Base-by-base conservation (phyloP, 352 stramenopile species). In the Thraustochytrium striatum region DNA sequence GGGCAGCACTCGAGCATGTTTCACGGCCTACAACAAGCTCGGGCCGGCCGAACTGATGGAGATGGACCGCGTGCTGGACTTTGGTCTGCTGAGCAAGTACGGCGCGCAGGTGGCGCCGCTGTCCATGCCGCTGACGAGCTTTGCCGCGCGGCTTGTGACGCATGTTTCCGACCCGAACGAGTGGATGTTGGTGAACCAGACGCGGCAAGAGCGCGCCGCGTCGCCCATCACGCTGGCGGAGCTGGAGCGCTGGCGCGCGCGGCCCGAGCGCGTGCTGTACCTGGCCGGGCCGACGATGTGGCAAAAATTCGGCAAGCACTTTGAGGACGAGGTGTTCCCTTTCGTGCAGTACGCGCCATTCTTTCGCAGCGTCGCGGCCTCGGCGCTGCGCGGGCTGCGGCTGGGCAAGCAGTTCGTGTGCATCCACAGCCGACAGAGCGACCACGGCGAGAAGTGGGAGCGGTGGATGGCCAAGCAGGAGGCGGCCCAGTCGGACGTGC, bases 1-100 rank as follows among this genome's bases (percentile, higher is more conserved):
- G 70, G 55, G 21, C 70, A 57, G 8, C 70, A 80, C 70, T 80
- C 70, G 39, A 81, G 41, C 50, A 75, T 75, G 65, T 75, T n/a
- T 39, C 52, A 75, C 41, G 25, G 61, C 65, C 52, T 75, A 75
- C 65, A 75, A 75, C 65, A 75, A 62, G 50, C 41, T 75, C 13
- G 65, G 52, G 16, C 33, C 43, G 11, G 50, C 65, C 35, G 65
- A 75, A 35, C 11, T 61, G 16, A 75, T 75, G 1, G 65, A 30
- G 30, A 75, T 75, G 65, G 65, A 75, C 50, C 44, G 65, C 35
- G 39, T 75, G 7, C 36, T 75, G 0, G 65, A 75, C 39, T 75
- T 75, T 50, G 65, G 3, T 7, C 16, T 70, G 9, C 8, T 75
- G 21, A 3, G 16, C 8, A 11, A 3, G 11, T 75, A 75, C 52